Conservation (phyloP, 495 filamentous ascomycete genomes). For the Penicillium cosmopolitanum region DNA sequence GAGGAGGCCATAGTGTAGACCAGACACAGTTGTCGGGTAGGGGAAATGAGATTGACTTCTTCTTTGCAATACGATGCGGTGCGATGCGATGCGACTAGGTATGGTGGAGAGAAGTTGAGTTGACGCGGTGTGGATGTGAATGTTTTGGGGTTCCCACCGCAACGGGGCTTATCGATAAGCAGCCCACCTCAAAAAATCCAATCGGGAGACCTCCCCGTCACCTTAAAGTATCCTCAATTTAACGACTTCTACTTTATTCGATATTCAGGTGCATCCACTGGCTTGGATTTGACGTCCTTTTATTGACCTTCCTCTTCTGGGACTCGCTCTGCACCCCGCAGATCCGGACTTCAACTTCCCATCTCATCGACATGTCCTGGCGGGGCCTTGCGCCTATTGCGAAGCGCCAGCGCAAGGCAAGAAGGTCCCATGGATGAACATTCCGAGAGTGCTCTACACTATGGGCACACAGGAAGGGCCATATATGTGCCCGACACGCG, state of each 20-base stretch:
- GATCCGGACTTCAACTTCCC: neutral
- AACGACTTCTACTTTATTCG: neutral
- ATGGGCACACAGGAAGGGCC: slow-evolving; percentile 66
- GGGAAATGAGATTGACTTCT: too few species aligned
- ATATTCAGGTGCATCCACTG: neutral
- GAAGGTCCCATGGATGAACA: slow-evolving; percentile 66
- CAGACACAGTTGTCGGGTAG: neutral
- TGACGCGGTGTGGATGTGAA: neutral
- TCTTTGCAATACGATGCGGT: too few species aligned
- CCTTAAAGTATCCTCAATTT: neutral
- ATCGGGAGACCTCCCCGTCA: neutral
- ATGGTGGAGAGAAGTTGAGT: neutral
- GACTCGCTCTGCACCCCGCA: neutral
- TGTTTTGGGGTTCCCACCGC: slow-evolving; percentile 38
- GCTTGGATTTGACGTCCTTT: too few species aligned
- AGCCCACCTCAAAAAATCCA: slow-evolving; percentile 12
- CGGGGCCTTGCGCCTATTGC: slow-evolving; percentile 30
- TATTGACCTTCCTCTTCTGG: neutral
- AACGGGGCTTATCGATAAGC: slow-evolving; percentile 37
- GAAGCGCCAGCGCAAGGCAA: slow-evolving; percentile 42
- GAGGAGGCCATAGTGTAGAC: slow-evolving; percentile 41
- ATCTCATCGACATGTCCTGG: slow-evolving; percentile 44
- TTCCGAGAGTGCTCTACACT: slow-evolving; percentile 57
- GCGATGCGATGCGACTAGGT: neutral
- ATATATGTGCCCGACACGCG: slow-evolving; percentile 56